Conservation (phyloP, 2,329 filamentous ascomycete genomes). For the Juglanconis juglandina region DNA sequence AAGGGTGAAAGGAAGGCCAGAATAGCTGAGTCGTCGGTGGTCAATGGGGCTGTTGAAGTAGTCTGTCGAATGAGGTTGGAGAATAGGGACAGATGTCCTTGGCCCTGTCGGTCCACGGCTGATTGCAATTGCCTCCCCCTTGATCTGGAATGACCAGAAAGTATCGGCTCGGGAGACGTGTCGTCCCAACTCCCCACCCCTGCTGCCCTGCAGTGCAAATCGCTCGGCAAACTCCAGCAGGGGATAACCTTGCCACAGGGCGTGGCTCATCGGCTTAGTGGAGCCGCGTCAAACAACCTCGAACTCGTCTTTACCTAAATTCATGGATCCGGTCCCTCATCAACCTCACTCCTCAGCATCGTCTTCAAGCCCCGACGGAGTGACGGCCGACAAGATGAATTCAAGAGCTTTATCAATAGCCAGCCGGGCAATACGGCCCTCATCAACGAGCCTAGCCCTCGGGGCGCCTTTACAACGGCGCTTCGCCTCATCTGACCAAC, state of each 20-base stretch:
- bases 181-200: constrained; percentile 10
- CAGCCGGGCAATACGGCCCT: constrained; percentile 12
- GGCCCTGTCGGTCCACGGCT: background rate
- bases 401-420: constrained; percentile 9
- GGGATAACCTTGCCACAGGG: background rate
- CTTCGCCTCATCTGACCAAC: constrained; percentile 22
- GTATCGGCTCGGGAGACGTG: constrained; percentile 15
- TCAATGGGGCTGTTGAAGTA: background rate
- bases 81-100: constrained; percentile 14
- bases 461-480: constrained; percentile 11
- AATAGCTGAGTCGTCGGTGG: background rate
- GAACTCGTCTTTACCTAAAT: too few relatives aligned
- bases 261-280: too few relatives aligned
- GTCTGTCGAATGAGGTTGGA: background rate
- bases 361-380: too few relatives aligned
- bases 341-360: too few relatives aligned
- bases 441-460: background rate
- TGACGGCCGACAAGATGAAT: constrained; percentile 4
- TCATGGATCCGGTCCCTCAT: background rate
- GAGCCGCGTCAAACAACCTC: too few relatives aligned
- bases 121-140: background rate
- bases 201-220: background rate
- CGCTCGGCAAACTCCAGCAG: background rate
- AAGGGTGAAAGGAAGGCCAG: background rate
- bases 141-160: constrained; percentile 7